phyloP scores from a whole-genome alignment of 345 rosid genomes.

The Euphorbia pulcherrima region DNA sequence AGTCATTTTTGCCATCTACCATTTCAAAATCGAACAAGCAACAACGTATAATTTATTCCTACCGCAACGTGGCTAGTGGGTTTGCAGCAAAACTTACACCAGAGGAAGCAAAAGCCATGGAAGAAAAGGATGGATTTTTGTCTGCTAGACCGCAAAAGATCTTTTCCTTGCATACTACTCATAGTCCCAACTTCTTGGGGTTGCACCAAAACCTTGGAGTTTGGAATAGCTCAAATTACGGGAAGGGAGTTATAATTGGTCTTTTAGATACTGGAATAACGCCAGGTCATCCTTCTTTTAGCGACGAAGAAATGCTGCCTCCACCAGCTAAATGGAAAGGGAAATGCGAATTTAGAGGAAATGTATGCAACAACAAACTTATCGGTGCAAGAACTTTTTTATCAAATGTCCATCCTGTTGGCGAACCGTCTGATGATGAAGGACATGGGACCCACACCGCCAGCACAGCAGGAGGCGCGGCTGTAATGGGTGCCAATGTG shows the following conservation, averaged over 20 bases:
- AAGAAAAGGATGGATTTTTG: conserved; percentile 34
- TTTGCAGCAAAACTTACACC: conserved; percentile 52
- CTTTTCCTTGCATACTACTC: conserved; percentile 25
- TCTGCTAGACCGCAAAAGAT: conserved; percentile 33
- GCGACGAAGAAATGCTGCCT: conserved; percentile 20
- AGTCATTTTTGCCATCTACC: conserved; percentile 32
- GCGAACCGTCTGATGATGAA: conserved; percentile 14
- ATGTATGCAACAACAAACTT: conserved; percentile 25
- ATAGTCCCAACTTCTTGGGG: conserved; percentile 25
- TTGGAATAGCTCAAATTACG: conserved; percentile 20
- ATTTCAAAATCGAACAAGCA: conserved; percentile 14
- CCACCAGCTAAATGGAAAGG: conserved; percentile 31
- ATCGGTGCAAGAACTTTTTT: conserved; percentile 27
- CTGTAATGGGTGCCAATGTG: conserved; percentile 27
- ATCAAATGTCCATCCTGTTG: not conserved
- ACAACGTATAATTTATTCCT: conserved; percentile 33
- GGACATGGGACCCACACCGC: conserved; percentile 27
- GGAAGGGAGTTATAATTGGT: conserved; percentile 25
- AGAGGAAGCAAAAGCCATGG: conserved; percentile 42
- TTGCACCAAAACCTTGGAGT: conserved; percentile 16
- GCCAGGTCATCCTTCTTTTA: conserved; percentile 29
- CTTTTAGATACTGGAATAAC: conserved; percentile 24
- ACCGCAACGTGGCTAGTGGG: conserved; percentile 38
- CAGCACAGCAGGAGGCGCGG: conserved; percentile 48
- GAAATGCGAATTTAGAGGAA: conserved; percentile 24